Evolutionary conservation across 2,329 filamentous ascomycete species (phyloP), one percentile per base, ranked within the genome.

Genomic region (Cadophora luteo-olivacea): DNA sequence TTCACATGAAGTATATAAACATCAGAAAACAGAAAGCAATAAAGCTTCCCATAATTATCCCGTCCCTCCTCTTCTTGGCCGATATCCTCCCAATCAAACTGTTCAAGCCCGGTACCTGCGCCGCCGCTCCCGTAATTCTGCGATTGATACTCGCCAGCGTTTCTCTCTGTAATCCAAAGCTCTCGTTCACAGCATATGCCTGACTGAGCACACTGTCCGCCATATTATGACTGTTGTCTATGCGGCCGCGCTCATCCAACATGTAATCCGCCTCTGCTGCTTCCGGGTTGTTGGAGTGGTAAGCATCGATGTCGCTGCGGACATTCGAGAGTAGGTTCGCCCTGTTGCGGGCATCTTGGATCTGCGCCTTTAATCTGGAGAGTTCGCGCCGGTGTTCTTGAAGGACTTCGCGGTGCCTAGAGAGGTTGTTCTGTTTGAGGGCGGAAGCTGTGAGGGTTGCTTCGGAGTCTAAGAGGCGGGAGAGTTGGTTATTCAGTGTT

Each of bases 131-230:
- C 4, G 93, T 94, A 79, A 99, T 98, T 71, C 95, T 87, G 70
- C 95, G 85, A 80, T 97, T 97, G 77, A 99, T 95, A 79, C 88
- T 97, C 55, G 91, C 87, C 70, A 99, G 81, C 32, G 91, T 95
- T 84, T 98, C 94, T 70, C 94, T 86, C 84, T 99, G 96, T 66
- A 94, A 77, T 16, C 87, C 85, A 79, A 99, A 98, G 79, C 86
- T 94, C 82, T 98, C 94, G 78, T 97, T 97, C 64, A 98, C 93
- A 12, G 95, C 94, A 81, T 99, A 99, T 8, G 96, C 96, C 83
- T 98, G 96, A 78, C 91, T 94, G 69, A 99, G 85, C 41, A 99
- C 94, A 71, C 88, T 92, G 79, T 99, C 96, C 60, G 93, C 91
- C 84, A 97, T 90, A 74, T 89, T 91, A 81, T 98, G 92, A 77